phyloP scores from a whole-genome alignment of 176 grass and related monocot species.

The Phoenix roebelenii region DNA sequence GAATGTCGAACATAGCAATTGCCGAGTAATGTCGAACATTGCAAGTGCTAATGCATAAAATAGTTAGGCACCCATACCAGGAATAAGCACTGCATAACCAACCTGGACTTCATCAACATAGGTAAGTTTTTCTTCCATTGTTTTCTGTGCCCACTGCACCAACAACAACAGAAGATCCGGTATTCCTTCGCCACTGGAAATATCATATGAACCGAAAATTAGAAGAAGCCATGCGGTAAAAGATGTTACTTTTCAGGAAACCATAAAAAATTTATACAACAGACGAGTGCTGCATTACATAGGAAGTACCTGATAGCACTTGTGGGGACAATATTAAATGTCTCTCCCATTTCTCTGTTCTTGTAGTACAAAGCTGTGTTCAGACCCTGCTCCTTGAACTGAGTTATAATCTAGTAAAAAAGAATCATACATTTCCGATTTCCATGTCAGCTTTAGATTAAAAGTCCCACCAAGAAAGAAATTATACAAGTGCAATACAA shows the following conservation, averaged over 20 bases:
- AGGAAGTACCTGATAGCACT: slow-evolving; percentile 71
- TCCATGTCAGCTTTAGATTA: too few relatives aligned
- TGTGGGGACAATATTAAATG: slow-evolving; percentile 89
- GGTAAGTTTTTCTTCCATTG: slow-evolving; percentile 87
- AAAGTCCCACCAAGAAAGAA: too few relatives aligned
- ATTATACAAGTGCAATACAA: neutral
- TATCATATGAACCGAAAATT: neutral
- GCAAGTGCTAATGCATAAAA: too few relatives aligned
- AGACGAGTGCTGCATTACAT: neutral
- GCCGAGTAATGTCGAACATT: too few relatives aligned
- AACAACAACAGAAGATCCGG: slow-evolving; percentile 81
- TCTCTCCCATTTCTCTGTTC: slow-evolving; percentile 88
- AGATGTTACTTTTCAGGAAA: neutral
- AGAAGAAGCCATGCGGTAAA: too few relatives aligned
- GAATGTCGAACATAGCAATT: too few relatives aligned
- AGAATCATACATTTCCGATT: too few relatives aligned
- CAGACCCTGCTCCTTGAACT: slow-evolving; percentile 94
- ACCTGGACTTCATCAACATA: slow-evolving; percentile 95
- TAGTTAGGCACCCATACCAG: too few relatives aligned
- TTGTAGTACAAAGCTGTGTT: slow-evolving; percentile 93
- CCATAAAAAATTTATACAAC: neutral
- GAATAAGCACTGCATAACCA: neutral
- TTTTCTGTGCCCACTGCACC: slow-evolving; percentile 92
- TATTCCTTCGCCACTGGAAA: slow-evolving; percentile 80
- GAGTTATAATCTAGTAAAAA: slow-evolving; percentile 49